Evolutionary conservation across 1,139 yeast genomes (phyloP).

Genomic region (Kluyveromyces sp.): DNA sequence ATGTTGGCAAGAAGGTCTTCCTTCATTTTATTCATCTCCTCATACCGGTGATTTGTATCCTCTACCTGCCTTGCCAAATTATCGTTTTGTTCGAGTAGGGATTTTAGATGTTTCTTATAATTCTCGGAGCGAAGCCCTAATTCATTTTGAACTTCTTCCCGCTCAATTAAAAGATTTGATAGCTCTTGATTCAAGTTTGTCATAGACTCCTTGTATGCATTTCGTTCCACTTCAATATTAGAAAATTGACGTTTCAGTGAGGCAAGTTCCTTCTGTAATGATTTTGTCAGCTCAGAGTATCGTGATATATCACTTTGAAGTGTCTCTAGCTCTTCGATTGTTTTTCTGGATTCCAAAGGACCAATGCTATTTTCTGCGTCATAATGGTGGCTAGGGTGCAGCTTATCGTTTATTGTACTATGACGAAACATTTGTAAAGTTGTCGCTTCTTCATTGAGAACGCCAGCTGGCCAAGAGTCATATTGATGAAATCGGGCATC

Average conservation of each 20-base stretch:
- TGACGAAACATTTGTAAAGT: slow-evolving; percentile 3
- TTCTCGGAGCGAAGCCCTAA: slow-evolving; percentile 23
- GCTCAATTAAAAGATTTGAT: slow-evolving; percentile 22
- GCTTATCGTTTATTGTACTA: slow-evolving; percentile 2
- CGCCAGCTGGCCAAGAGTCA: slow-evolving; percentile 48
- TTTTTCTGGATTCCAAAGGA: neutral
- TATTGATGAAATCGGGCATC: slow-evolving; percentile 56
- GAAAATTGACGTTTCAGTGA: slow-evolving; percentile 9
- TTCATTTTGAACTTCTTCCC: slow-evolving; percentile 16
- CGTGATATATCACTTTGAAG: slow-evolving; percentile 1
- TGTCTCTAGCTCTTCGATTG: neutral
- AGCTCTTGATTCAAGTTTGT: slow-evolving; percentile 22
- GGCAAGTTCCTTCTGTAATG: slow-evolving; percentile 7
- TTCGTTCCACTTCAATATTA: slow-evolving; percentile 22
- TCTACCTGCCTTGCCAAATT: slow-evolving; percentile 21
- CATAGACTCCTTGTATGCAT: slow-evolving; percentile 28
- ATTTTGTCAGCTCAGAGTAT: neutral
- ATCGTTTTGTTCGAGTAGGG: slow-evolving; percentile 32
- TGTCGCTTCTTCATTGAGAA: slow-evolving; percentile 16
- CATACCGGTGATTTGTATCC: slow-evolving; percentile 15
- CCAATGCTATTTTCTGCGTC: neutral
- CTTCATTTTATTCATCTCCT: slow-evolving; percentile 9
- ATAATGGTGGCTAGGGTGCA: neutral
- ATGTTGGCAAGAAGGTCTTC: slow-evolving; percentile 39
- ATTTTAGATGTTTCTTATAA: slow-evolving; percentile 22